A percentile compares a stretch with the other conserved stretches of the same genome.
phyloP scores from a whole-genome alignment of 106 monocot genomes.

The Dendrobium nobile region DNA sequence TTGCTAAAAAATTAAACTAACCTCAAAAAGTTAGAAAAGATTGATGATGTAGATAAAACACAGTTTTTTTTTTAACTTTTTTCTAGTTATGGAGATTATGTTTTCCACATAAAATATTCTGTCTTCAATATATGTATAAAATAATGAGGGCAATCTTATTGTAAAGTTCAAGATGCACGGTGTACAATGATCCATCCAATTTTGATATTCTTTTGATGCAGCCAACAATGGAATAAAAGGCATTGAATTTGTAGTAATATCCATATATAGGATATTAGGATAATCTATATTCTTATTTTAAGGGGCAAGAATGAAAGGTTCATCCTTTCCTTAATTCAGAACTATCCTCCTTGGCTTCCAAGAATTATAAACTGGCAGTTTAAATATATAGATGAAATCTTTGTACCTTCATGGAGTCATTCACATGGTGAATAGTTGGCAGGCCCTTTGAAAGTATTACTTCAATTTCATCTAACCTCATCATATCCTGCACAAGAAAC shows the following conservation, averaged over 20 bases:
- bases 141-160: no score
- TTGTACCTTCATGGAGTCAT: constrained; percentile 78
- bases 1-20: no score
- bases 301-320: neutral
- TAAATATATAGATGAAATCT: neutral
- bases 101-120: no score
- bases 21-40: no score
- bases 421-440: constrained; percentile 65
- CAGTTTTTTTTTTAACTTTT: no score
- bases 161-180: no score
- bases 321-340: neutral
- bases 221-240: no score
- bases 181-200: no score
- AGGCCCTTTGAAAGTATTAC: constrained; percentile 57
- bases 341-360: neutral
- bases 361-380: neutral
- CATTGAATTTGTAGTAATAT: neutral
- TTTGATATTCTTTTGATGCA: no score
- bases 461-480: constrained; percentile 71
- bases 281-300: neutral
- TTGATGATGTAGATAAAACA: no score
- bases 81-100: no score
- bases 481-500: constrained; percentile 57
- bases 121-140: no score
- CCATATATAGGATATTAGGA: neutral